A percentile compares a stretch with the other conserved stretches of the same genome.
phyloP scores from a whole-genome alignment of 1,284 basidiomycete species.

The Fomitiporia mediterranea region DNA sequence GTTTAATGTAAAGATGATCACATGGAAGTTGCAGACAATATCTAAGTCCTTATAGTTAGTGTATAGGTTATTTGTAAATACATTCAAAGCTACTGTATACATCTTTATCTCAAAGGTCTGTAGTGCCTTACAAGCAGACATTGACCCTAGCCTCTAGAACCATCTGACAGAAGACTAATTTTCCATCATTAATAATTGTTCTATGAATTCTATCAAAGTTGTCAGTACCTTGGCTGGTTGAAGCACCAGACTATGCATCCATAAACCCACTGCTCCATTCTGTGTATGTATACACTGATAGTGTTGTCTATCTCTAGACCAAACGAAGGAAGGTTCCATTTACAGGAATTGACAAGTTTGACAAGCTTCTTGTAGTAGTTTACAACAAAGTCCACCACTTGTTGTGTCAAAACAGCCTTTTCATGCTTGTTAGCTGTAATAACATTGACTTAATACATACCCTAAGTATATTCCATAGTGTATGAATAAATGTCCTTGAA shows the following conservation, averaged over 20 bases:
- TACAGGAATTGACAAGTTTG: slow-evolving; percentile 44
- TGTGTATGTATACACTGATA: slow-evolving; percentile 46
- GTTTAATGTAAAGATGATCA: too few species aligned
- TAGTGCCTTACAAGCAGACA: too few species aligned
- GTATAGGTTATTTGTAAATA: too few species aligned
- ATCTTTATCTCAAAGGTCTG: too few species aligned
- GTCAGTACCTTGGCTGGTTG: slow-evolving; percentile 54
- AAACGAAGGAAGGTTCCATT: slow-evolving; percentile 31
- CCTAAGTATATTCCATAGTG: slow-evolving; percentile 55
- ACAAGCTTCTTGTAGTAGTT: slow-evolving; percentile 39
- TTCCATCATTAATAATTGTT: slow-evolving; percentile 33
- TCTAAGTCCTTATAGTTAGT: too few species aligned
- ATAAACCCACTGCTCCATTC: slow-evolving; percentile 46
- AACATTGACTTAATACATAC: slow-evolving; percentile 56
- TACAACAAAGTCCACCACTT: slow-evolving; percentile 50
- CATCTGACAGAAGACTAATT: neutral
- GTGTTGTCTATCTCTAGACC: slow-evolving; percentile 22
- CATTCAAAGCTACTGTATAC: neutral
- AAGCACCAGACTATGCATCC: slow-evolving; percentile 55
- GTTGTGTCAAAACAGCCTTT: slow-evolving; percentile 46
- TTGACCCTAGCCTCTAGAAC: too few species aligned
- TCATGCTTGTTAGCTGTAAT: slow-evolving; percentile 61
- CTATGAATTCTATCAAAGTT: slow-evolving; percentile 41
- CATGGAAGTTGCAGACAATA: too few species aligned
- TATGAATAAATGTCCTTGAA: slow-evolving; percentile 42